Evolutionary conservation across 805 yeast species (phyloP).

Genomic region (Metschnikowia peoriensis): DNA sequence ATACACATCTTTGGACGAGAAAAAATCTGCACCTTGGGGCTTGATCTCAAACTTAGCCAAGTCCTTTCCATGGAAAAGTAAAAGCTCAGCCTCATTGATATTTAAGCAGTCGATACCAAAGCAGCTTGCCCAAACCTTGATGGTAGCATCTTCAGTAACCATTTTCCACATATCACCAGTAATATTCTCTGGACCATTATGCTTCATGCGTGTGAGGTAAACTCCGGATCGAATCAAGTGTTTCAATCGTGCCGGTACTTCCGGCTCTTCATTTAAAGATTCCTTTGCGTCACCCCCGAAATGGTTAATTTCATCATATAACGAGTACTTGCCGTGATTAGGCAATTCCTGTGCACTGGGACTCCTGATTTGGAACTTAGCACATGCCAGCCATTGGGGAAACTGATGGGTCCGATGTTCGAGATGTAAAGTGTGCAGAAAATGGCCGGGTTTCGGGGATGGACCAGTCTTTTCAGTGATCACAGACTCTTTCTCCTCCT

Average conservation of each 20-base stretch:
- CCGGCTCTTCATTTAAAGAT: constrained; percentile 28
- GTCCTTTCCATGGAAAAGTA: constrained; percentile 37
- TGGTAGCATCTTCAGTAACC: constrained; percentile 58
- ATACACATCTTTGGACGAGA: constrained; percentile 13
- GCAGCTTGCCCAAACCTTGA: constrained; percentile 53
- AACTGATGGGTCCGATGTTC: constrained; percentile 45
- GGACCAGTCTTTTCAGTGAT: not conserved
- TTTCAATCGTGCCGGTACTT: constrained; percentile 53
- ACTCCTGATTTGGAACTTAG: constrained; percentile 36
- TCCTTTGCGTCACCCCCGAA: not conserved
- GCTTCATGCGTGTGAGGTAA: constrained; percentile 48
- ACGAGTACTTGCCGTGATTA: constrained; percentile 21
- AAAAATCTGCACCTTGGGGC: constrained; percentile 30
- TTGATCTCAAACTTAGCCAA: constrained; percentile 25
- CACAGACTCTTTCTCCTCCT: not conserved
- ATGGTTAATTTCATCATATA: constrained; percentile 13
- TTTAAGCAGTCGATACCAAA: constrained; percentile 52
- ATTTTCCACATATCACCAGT: constrained; percentile 48
- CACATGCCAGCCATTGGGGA: constrained; percentile 51
- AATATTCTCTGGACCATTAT: constrained; percentile 19
- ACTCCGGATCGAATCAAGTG: constrained; percentile 58
- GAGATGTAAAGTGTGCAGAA: constrained; percentile 26
- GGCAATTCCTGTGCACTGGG: constrained; percentile 51
- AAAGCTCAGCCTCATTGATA: constrained; percentile 50
- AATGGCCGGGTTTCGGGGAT: not conserved